Evolutionary conservation across 768 basidiomycete species (phyloP), one percentile per base, ranked within the genome.

Genomic region (Naganishia vishniacii): DNA sequence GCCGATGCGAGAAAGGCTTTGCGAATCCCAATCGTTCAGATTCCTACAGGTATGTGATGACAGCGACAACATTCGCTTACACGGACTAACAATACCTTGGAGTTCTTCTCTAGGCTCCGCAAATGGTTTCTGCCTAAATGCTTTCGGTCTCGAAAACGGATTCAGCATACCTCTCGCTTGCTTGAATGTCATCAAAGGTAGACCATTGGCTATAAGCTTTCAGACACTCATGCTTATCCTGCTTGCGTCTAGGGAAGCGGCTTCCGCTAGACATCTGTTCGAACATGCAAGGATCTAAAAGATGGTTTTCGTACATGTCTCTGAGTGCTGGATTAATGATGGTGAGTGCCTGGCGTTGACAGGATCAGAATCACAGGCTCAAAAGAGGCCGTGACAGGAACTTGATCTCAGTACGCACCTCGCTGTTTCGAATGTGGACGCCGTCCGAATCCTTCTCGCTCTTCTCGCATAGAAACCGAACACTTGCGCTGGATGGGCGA

Each of bases 401-500:
- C 40, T 70, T 18, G 69, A 70, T 59, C 62, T 70, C 25, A 61
- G 68, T 67, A 16, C 42, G 65, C 31, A 37, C 20, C 5, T 18
- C n/a, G 4, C 8, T 34, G 8, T 3, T 4, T 18, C 8, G 13
- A 26, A 31, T 44, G 40, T 42, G 16, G 5, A 23, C 15, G n/a
- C 29, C n/a, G 15, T 4, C 20, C 29, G 46, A 16, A 25, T 37
- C 5, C 13, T 23, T 7, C n/a, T 31, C 34, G 18, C 7, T 3
- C 16, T 16, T 1, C 2, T 28, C 1, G 6, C 63, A 67, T 69
- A 66, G 77, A 76, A 4, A 78, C 77, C 7, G 77, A 78, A 44
- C 62, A 75, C 53, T 48, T 78, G 16, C 62, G 77, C 3, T 78
- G 77, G 77, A 72, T 78, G 72, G 77, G 77, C 15, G 75, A 77